Percentiles rank a stretch among this genome's conserved stretches.
Conservation (phyloP, 2,329 filamentous ascomycete genomes). For the Didymella exigua region DNA sequence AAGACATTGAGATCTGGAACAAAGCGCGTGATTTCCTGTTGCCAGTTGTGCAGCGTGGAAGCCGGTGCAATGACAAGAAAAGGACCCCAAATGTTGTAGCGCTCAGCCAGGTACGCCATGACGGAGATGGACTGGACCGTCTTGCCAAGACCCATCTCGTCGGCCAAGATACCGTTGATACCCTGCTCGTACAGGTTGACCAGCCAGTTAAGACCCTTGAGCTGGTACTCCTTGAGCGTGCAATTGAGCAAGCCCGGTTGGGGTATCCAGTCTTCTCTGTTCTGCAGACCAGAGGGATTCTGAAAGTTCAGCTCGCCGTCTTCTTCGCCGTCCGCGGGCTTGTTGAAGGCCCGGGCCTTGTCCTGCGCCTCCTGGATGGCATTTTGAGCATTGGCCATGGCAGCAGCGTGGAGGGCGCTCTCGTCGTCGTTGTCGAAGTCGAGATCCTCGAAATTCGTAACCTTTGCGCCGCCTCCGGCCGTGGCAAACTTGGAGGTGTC, state of each 20-base stretch:
- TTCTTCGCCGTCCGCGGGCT: constrained; percentile 59
- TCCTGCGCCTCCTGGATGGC: constrained; percentile 93
- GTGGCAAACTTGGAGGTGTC: constrained; percentile 54
- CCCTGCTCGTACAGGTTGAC: constrained; percentile 99
- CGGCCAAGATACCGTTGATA: constrained; percentile 98
- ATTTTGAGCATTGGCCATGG: constrained; percentile 93
- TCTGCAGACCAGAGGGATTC: constrained; percentile 92
- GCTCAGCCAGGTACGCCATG: constrained; percentile 97
- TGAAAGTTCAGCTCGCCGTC: constrained; percentile 99
- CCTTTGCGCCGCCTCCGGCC: constrained; percentile 66
- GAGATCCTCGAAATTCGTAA: constrained; percentile 92
- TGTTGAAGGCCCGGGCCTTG: constrained; percentile 91
- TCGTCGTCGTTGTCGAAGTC: constrained; percentile 97
- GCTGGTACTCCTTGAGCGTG: constrained; percentile 96
- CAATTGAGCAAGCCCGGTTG: constrained; percentile 93
- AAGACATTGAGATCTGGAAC: constrained; percentile 93
- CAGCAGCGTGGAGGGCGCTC: constrained; percentile 76
- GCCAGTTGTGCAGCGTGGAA: constrained; percentile 98
- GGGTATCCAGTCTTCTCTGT: constrained; percentile 77
- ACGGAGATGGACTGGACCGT: constrained; percentile 99
- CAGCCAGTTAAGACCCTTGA: constrained; percentile 99
- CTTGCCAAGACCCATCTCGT: constrained; percentile 99
- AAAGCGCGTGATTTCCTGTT: constrained; percentile 95
- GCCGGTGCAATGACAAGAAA: constrained; percentile 96
- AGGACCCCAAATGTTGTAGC: constrained; percentile 97